Evolutionary conservation across 2,329 filamentous ascomycete genomes (phyloP), one percentile per base, ranked within the genome.

Genomic region (Ophiostoma sp.): DNA sequence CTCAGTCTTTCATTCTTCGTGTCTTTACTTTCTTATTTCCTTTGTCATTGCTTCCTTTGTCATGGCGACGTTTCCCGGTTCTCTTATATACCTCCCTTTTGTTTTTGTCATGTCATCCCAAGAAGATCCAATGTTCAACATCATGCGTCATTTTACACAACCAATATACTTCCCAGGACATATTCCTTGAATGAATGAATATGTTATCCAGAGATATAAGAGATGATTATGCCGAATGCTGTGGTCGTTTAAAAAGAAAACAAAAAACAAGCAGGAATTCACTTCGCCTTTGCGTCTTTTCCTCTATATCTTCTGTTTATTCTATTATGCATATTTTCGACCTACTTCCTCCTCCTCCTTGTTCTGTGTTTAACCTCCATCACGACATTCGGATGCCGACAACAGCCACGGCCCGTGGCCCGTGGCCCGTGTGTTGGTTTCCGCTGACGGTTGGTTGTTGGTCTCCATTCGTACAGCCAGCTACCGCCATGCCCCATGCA

Each of bases 51-150:
- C 44, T 23, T 64, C 57, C 13, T 36, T 20, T 69, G n/a, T 31
- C 57, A 62, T 33, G 60, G 62, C 23, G 27, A n/a, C 20, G 33
- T 41, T 57, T 57, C 6, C 20, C 23, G 60, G 62, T 65, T 60
- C 23, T 57, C 48, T 35, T 65, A 65, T 65, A 65, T 65, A 65
- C 62, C 62, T 65, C 62, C 17, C 44, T 39, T 17, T 60, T 54
- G n/a, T 69, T 64, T 52, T 64, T 66, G 15, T 41, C 39, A 41
- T 41, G 4, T 41, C 39, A 41, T 13, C 27, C 3, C 27, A 31
- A 31, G 27, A 31, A 31, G 27, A 31, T 31, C 3, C 27, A 31
- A 31, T 31, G 27, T 39, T 41, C 39, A 41, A 41, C 15, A 41
- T 41, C 39, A 41, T 39, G 27, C 13, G 15, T 41, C 39, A 41